Percentiles rank a stretch among this genome's conserved stretches.
These are phyloP conservation scores for Rhododendron vialii DNA, from an alignment of 148 eudicot species.

Conservation along the genomic window DNA sequence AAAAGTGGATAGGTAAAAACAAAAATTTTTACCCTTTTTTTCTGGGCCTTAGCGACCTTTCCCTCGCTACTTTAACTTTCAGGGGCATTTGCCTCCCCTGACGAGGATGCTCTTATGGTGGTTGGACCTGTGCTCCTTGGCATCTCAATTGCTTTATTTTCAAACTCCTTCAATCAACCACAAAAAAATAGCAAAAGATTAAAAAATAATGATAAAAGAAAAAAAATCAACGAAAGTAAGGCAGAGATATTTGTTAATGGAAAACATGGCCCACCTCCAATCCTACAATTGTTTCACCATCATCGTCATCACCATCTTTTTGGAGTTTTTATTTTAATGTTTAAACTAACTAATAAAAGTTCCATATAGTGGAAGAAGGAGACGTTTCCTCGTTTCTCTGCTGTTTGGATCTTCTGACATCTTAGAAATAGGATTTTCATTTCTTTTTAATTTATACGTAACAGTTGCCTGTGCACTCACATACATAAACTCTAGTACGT, in stretches of 20 bases:
- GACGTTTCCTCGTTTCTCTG: conserved; percentile 32
- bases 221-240: conserved; percentile 3
- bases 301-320: background rate
- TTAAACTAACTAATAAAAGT: background rate
- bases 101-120: conserved; percentile 6
- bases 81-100: too few species aligned
- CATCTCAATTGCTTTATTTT: conserved; percentile 37
- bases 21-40: too few species aligned
- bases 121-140: conserved; percentile 30
- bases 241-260: conserved; percentile 15
- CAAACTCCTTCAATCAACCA: conserved; percentile 29
- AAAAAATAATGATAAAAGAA: conserved; percentile 9
- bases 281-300: background rate
- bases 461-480: background rate
- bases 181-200: conserved; percentile 19
- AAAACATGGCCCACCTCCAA: conserved; percentile 10
- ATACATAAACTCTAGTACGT: background rate
- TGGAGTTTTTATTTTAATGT: background rate
- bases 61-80: too few species aligned
- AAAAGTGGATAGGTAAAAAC: too few species aligned
- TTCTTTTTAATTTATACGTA: background rate
- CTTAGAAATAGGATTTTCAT: conserved; percentile 8
- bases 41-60: too few species aligned
- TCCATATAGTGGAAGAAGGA: conserved; percentile 15
- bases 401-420: conserved; percentile 30